These are phyloP conservation scores for Cystobasidium onofrii DNA, from an alignment of 768 basidiomycete species.

Conservation along the genomic window DNA sequence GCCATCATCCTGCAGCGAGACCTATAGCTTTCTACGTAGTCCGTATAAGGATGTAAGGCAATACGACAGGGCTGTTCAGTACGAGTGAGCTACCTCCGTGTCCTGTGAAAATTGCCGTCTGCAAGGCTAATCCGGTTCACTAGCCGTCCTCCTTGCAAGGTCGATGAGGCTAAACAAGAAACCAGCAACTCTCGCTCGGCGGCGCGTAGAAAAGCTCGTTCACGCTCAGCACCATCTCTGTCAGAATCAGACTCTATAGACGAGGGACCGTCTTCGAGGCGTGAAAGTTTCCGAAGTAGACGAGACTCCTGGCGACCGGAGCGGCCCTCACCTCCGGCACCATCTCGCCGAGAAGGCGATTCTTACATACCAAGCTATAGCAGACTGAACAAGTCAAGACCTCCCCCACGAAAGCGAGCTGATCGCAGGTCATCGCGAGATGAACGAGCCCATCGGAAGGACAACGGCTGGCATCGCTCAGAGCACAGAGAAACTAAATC, in stretches of 20 bases:
- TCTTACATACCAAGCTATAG: conserved; percentile 23
- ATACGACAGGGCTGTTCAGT: conserved; percentile 27
- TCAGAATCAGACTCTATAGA: background rate
- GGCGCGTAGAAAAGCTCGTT: background rate
- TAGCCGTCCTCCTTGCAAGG: background rate
- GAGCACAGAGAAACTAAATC: background rate
- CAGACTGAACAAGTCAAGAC: conserved; percentile 1
- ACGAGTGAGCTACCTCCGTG: conserved; percentile 6
- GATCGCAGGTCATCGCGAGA: background rate
- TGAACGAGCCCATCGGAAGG: background rate
- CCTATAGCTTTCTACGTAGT: conserved; percentile 21
- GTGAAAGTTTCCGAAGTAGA: background rate
- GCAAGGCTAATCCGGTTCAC: background rate
- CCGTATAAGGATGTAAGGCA: conserved; percentile 21
- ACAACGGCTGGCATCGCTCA: background rate
- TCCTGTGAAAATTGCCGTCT: background rate
- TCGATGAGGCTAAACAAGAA: background rate
- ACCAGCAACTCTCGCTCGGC: background rate
- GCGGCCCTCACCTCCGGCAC: background rate
- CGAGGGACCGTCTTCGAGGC: background rate
- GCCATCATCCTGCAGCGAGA: background rate
- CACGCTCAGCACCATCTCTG: background rate
- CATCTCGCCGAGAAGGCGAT: conserved; percentile 1
- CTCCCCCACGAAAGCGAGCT: background rate
- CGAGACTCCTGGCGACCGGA: background rate